Percentiles rank a stretch among this genome's conserved stretches.
phyloP scores from a whole-genome alignment of 2,329 filamentous ascomycete species.

The Tolypocladium ovalisporum region DNA sequence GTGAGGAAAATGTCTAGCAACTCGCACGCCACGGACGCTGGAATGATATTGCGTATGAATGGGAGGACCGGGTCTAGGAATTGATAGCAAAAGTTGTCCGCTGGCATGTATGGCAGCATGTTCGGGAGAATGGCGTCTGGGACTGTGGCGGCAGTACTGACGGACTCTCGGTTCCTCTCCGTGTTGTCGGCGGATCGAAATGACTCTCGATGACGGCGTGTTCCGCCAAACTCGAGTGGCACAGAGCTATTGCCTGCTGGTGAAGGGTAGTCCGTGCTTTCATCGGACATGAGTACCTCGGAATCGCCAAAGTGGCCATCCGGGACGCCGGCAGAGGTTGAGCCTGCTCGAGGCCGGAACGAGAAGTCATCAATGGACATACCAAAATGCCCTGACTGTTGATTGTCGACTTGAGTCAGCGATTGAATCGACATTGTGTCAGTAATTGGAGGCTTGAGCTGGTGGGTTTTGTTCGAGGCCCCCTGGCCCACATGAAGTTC shows the following conservation, averaged over 20 bases:
- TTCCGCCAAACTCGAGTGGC: constrained; percentile 1
- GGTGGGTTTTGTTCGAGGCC: not conserved
- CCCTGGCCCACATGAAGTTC: not conserved
- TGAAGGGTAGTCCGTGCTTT: constrained; percentile 17
- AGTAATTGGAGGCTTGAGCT: constrained; percentile 3
- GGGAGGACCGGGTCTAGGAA: constrained; percentile 30
- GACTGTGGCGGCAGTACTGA: constrained; percentile 7
- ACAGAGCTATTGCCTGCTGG: constrained; percentile 9
- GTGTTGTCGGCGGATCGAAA: constrained; percentile 9
- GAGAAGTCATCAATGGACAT: not conserved
- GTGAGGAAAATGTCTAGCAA: constrained; percentile 37
- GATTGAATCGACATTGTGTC: constrained; percentile 11
- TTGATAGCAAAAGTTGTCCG: constrained; percentile 24
- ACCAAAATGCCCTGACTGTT: constrained; percentile 1
- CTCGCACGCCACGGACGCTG: constrained; percentile 30
- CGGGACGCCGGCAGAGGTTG: constrained; percentile 1
- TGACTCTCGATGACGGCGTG: constrained; percentile 5
- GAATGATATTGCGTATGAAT: constrained; percentile 25
- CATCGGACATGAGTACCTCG: constrained; percentile 14
- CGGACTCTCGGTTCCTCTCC: constrained; percentile 7
- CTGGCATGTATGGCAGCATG: constrained; percentile 13
- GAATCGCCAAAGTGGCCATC: constrained; percentile 7
- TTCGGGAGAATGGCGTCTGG: constrained; percentile 9
- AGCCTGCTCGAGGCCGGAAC: not conserved
- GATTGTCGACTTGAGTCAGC: constrained; percentile 10